Base-by-base conservation (phyloP, 345 rosid genomes). In the Mangifera indica region DNA sequence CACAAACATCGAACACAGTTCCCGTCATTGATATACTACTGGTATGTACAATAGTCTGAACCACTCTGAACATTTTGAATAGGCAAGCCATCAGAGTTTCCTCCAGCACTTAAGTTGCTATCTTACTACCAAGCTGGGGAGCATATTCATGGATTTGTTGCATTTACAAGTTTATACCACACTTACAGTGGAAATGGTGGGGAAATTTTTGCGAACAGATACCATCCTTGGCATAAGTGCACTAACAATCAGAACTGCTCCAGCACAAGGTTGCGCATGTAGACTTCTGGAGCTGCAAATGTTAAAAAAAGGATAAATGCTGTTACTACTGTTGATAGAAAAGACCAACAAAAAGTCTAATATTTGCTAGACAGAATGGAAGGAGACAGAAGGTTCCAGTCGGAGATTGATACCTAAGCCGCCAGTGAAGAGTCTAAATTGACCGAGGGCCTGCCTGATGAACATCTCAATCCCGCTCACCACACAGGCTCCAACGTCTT, bases 181-280 rank as follows among this genome's bases (percentile, higher is more conserved):
- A n/a, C n/a, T n/a, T 64, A 44, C 20, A 7, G 8, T 25, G 7
- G 56, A 10, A 9, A 52, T 34, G 14, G 37, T 37, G 52, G 14
- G 21, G 37, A 32, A 55, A 40, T 68, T 37, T 67, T 1, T 18
- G 10, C 17, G 1, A 37, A 37, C 42, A 37, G 20, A 13, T 9
- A 17, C 10, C 17, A n/a, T 37, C 14, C 6, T 25, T 18, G 71
- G 17, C 48, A 44, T 7, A 45, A 37, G 53, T 2, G 8, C 7
- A 0, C 42, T 29, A 5, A 32, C 24, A 12, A 57, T 79, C 80
- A 83, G 65, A 83, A 78, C 69, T 81, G 79, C 45, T 81, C 82
- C 21, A 81, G 61, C 45, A 83, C 87, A 20, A 81, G 81, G 76
- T 81, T 78, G 64, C 84, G 76, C 71, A 83, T 78, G 79, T 81